phyloP scores from a whole-genome alignment of 148 eudicot genomes.

The Salicornia ramosissima region DNA sequence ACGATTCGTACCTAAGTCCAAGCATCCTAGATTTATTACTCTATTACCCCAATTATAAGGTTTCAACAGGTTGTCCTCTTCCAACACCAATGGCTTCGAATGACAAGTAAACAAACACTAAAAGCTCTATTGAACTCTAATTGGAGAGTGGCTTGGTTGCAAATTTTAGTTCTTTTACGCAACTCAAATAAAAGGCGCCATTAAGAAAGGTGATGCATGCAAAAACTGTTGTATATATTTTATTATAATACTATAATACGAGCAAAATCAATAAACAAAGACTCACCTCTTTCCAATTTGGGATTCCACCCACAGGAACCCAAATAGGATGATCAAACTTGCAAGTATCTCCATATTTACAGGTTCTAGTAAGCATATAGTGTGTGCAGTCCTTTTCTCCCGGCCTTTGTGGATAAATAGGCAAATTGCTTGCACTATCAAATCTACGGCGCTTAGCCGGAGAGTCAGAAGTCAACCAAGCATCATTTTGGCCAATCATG shows the following conservation, averaged over 20 bases:
- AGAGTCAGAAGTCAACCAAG: conserved; percentile 80
- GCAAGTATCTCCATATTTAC: conserved; percentile 98
- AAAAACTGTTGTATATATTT: too few species aligned
- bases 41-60: background rate
- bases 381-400: conserved; percentile 95
- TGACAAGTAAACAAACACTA: background rate
- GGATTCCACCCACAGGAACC: conserved; percentile 99
- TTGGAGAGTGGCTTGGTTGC: too few species aligned
- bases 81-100: background rate
- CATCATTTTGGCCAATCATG: conserved; percentile 79
- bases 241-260: too few species aligned
- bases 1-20: too few species aligned
- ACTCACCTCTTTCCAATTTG: conserved; percentile 99
- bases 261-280: too few species aligned
- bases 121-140: background rate
- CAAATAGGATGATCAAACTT: conserved; percentile 99
- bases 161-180: too few species aligned
- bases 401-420: conserved; percentile 95
- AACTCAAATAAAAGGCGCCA: too few species aligned
- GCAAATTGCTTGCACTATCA: conserved; percentile 78
- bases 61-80: background rate
- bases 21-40: too few species aligned
- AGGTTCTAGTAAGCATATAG: conserved; percentile 99
- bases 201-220: too few species aligned
- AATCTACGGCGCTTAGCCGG: conserved; percentile 95